A percentile compares a stretch with the other conserved stretches of the same genome.
phyloP scores from a whole-genome alignment of 2,329 filamentous ascomycete species.

The Sporothrix brasiliensis region DNA sequence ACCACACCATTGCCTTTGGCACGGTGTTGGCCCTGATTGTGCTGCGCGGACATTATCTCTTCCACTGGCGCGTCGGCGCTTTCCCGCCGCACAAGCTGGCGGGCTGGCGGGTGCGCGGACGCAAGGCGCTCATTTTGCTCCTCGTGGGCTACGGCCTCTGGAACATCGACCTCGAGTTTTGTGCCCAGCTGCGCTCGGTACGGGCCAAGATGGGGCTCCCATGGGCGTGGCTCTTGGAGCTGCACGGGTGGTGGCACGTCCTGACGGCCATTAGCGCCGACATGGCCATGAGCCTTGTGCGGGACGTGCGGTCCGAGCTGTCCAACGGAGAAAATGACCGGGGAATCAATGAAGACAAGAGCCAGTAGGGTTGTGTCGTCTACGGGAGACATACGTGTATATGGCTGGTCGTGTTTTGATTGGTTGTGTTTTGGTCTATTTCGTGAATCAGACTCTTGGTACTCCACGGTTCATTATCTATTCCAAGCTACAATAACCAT shows the following conservation, averaged over 20 bases:
- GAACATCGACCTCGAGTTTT: conserved; percentile 60
- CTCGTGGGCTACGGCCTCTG: conserved; percentile 56
- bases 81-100: conserved; percentile 40
- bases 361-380: neutral
- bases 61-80: conserved; percentile 38
- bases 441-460: no score
- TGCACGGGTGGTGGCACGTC: conserved; percentile 67
- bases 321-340: neutral
- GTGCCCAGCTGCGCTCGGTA: conserved; percentile 50
- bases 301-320: conserved; percentile 38
- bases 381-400: no score
- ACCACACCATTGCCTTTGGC: conserved; percentile 47
- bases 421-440: neutral
- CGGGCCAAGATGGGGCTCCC: conserved; percentile 55
- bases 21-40: conserved; percentile 42
- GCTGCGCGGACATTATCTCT: conserved; percentile 44
- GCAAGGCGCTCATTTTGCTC: conserved; percentile 44
- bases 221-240: conserved; percentile 58
- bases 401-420: no score
- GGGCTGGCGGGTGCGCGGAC: conserved; percentile 39
- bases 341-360: neutral
- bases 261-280: conserved; percentile 59
- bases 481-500: no score
- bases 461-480: no score
- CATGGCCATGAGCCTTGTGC: conserved; percentile 44